Base-by-base conservation (phyloP, 106 monocot species). In the Acanthochlamys bracteata region DNA sequence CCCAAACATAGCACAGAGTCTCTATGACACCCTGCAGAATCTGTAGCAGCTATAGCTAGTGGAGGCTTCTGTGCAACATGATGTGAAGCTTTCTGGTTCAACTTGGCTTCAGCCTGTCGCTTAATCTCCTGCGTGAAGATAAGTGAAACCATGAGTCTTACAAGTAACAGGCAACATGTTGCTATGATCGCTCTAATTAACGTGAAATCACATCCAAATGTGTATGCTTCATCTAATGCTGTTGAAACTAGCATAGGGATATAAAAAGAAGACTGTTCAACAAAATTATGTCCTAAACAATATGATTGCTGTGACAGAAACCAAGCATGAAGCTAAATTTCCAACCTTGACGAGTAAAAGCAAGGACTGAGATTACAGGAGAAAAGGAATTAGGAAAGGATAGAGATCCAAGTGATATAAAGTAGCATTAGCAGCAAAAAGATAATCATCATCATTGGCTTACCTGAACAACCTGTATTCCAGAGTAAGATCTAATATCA, bases 391-490 rank as follows among this genome's bases (percentile, higher is more conserved):
- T n/a, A n/a, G n/a, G n/a, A n/a, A n/a, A n/a, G n/a, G n/a, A n/a
- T n/a, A n/a, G n/a, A n/a, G n/a, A n/a, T n/a, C n/a, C n/a, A n/a
- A n/a, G n/a, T n/a, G n/a, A n/a, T n/a, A n/a, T n/a, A n/a, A n/a
- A n/a, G n/a, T 45, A 57, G 57, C 19, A 33, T 60, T 33, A 16
- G 4, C 24, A 33, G 6, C 7, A 27, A 7, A 60, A 16, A 2
- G 2, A 33, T 9, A 7, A 60, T 13, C 7, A n/a, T 60, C 13
- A 39, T 33, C 27, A 33, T 26, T 57, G 69, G 66, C 19, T 65
- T 89, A 96, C 96, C 84, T 91, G 91, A 62, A 96, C 91, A 80
- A 96, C 78, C 61, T 90, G 87, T 63, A 88, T 72, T 16, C 96
- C 91, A 64, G 78, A 83, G 59, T 69, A 69, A 54, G 96, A 91